phyloP scores from a whole-genome alignment of 192 early-diverging fungal species.

The Backusella tarrabulga region DNA sequence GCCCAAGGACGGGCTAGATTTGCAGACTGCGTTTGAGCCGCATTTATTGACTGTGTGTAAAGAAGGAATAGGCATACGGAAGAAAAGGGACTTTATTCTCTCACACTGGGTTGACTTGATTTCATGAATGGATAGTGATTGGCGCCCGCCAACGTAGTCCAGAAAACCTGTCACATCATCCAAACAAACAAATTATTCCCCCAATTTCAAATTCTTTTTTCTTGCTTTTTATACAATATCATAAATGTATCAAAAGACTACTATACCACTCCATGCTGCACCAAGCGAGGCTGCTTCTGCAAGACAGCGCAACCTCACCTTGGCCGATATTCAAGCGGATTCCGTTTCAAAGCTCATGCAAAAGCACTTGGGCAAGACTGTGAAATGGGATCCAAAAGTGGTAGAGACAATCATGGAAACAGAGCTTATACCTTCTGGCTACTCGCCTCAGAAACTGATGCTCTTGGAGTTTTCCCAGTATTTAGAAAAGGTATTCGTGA shows the following conservation, averaged over 20 bases:
- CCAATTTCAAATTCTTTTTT: not conserved
- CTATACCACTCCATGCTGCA: slow-evolving; percentile 43
- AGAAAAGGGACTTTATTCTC: not conserved
- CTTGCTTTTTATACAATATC: not conserved
- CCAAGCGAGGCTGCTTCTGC: slow-evolving; percentile 29
- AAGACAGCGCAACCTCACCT: slow-evolving; percentile 43
- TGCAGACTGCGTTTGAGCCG: not conserved
- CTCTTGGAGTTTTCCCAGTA: slow-evolving; percentile 78
- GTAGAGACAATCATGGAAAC: slow-evolving; percentile 63
- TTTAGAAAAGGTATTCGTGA: slow-evolving; percentile 60
- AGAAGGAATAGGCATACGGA: slow-evolving; percentile 10
- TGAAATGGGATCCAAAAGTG: slow-evolving; percentile 48
- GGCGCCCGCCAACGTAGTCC: not conserved
- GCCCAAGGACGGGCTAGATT: not conserved
- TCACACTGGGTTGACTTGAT: too few relatives aligned
- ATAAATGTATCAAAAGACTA: slow-evolving; percentile 36
- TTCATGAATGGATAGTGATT: not conserved
- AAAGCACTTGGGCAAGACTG: slow-evolving; percentile 31
- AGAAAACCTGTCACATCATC: not conserved
- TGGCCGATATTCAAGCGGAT: slow-evolving; percentile 54
- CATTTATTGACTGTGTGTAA: not conserved
- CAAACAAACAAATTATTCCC: not conserved
- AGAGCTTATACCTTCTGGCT: slow-evolving; percentile 50
- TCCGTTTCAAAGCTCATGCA: slow-evolving; percentile 45
- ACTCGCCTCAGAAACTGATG: slow-evolving; percentile 58